These are phyloP conservation scores for Mortierella sp. DNA, from an alignment of 371 early-diverging fungal genomes.

Conservation along the genomic window DNA sequence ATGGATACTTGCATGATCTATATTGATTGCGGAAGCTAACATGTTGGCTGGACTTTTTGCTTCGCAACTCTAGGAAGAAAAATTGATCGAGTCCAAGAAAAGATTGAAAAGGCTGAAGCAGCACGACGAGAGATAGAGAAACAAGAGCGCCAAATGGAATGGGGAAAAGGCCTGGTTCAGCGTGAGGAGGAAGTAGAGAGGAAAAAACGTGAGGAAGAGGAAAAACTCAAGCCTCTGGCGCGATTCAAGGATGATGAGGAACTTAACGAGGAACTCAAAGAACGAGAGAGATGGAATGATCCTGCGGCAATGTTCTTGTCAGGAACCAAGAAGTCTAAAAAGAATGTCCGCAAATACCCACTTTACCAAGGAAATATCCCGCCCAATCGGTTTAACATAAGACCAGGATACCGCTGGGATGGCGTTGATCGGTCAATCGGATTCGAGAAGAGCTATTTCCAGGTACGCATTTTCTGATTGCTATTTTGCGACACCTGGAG, in stretches of 20 bases:
- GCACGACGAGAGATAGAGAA: constrained; percentile 71
- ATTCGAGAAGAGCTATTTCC: constrained; percentile 77
- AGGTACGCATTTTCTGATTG: constrained; percentile 16
- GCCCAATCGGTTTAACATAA: constrained; percentile 86
- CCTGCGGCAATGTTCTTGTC: constrained; percentile 76
- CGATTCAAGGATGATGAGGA: constrained; percentile 76
- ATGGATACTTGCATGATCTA: not conserved
- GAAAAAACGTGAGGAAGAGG: constrained; percentile 64
- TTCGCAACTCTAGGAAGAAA: constrained; percentile 68
- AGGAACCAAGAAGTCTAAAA: constrained; percentile 58
- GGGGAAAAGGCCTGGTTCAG: constrained; percentile 85
- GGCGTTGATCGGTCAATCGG: constrained; percentile 93
- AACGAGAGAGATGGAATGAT: constrained; percentile 74
- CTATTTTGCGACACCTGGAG: not conserved
- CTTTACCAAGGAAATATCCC: constrained; percentile 70
- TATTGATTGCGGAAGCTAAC: not conserved
- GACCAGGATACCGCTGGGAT: constrained; percentile 94
- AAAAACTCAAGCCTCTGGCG: constrained; percentile 73
- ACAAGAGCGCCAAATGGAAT: constrained; percentile 76
- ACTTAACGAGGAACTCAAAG: constrained; percentile 71
- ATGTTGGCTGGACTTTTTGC: not conserved
- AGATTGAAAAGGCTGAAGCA: constrained; percentile 69
- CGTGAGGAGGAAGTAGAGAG: constrained; percentile 66
- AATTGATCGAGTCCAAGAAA: constrained; percentile 75
- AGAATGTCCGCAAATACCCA: constrained; percentile 57